Evolutionary conservation across 1,284 basidiomycete genomes (phyloP), one percentile per base, ranked within the genome.

Genomic region (Puccinia horiana): DNA sequence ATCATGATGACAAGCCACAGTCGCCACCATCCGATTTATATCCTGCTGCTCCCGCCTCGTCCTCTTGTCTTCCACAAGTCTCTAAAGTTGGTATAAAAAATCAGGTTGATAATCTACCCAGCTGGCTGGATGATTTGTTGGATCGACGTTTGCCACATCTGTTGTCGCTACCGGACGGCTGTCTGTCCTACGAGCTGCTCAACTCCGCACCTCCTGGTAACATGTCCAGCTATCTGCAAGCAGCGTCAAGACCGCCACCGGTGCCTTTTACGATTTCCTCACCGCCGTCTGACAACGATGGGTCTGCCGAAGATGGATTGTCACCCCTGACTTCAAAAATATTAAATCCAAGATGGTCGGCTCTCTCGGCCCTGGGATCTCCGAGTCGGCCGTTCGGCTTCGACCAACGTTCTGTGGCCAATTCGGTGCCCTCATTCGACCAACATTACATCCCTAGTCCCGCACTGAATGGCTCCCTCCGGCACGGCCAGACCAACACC

Each of bases 111-210:
- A 32, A 75, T 63, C 61, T 81, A 11, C 72, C 80, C 26, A 67
- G 37, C 47, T 81, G 80, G 80, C 65, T 81, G 42, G 72, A 81
- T 40, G 80, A 81, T 54, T 63, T 81, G 47, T 47, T 81, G 20
- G 70, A 65, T 75, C 54, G 40, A 65, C 37, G 80, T 18, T 16
- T 81, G 35, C 80, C 80, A 12, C 35, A 72, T 6, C 58, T 81
- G 16, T 49, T 81, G 26, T 52, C 72, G 20, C 44, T 81, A 20
- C 80, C 80, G 5, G 72, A 67, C 52, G 80, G 80, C n/a, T 75
- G 70, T 54, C 80, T 81, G 20, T 81, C 80, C 18, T 69, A 81
- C 61, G 80, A 81, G 40, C 35, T 81, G 29, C 54, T 81, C 23
- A 47, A 73, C 40, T 52, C 29, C 18, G 14, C 65, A 9, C 47